A percentile compares a stretch with the other conserved stretches of the same genome.
phyloP scores from a whole-genome alignment of 2,329 filamentous ascomycete genomes.

The Pseudocercospora crystallina region DNA sequence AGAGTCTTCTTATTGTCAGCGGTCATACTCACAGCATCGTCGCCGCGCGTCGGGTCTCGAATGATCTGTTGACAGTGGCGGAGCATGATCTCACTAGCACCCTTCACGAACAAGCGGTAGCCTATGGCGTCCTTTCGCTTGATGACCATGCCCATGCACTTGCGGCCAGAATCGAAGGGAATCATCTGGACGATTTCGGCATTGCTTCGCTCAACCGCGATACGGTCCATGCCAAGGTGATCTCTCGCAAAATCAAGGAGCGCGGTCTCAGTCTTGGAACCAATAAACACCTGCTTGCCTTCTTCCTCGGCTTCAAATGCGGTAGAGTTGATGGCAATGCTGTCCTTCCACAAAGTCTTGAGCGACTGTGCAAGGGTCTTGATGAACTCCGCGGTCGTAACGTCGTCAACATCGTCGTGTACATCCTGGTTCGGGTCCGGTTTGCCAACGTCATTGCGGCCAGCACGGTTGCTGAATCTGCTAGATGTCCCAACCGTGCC shows the following conservation, averaged over 20 bases:
- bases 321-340: conserved; percentile 67
- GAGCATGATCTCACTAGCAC: conserved; percentile 53
- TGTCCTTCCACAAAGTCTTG: conserved; percentile 60
- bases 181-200: conserved; percentile 58
- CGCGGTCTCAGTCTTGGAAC: conserved; percentile 76
- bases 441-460: conserved; percentile 25
- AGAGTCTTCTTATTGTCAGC: conserved; percentile 59
- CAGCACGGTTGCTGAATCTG: conserved; percentile 52
- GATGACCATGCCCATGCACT: conserved; percentile 68
- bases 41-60: conserved; percentile 59
- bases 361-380: conserved; percentile 52
- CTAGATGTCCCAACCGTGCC: conserved; percentile 63
- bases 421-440: conserved; percentile 30
- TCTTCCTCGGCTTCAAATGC: conserved; percentile 67
- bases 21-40: conserved; percentile 54
- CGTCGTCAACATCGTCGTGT: conserved; percentile 45
- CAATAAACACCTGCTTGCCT: conserved; percentile 62
- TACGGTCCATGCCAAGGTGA: conserved; percentile 62
- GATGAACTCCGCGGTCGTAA: conserved; percentile 56
- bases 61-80: conserved; percentile 54
- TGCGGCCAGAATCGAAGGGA: conserved; percentile 64
- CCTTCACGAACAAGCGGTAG: conserved; percentile 58
- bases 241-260: conserved; percentile 68
- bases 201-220: conserved; percentile 63
- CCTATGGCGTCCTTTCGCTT: conserved; percentile 52